Conservation (phyloP, 345 rosid genomes). For the Eucalyptus curtisii region DNA sequence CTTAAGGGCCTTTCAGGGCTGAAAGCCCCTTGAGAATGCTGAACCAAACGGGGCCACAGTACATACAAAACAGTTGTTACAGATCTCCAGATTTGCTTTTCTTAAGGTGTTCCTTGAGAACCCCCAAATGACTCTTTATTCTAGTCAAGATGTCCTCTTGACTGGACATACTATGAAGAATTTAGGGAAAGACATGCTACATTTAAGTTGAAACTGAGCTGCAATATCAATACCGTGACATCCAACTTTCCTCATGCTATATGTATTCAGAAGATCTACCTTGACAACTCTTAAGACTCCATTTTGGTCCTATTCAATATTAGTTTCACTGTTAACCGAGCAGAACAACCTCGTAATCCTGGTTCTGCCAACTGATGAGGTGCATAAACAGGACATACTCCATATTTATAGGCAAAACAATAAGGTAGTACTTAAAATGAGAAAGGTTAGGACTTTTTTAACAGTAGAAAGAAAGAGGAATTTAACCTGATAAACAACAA, state of each 20-base stretch:
- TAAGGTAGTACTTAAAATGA: too few relatives aligned
- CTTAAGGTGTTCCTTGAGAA: not conserved
- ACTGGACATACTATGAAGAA: not conserved
- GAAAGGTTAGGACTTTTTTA: too few relatives aligned
- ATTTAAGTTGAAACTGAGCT: not conserved
- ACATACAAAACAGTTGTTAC: not conserved
- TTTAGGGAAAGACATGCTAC: not conserved
- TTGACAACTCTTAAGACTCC: not conserved
- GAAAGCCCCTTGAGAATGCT: too few relatives aligned
- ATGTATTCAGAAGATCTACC: not conserved
- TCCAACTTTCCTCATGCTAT: not conserved
- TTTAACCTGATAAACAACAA: conserved; percentile 66
- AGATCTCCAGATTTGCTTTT: not conserved
- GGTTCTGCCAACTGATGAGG: not conserved
- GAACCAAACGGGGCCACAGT: too few relatives aligned
- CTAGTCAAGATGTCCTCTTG: not conserved
- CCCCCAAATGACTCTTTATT: not conserved
- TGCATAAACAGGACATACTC: not conserved
- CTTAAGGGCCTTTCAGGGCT: too few relatives aligned
- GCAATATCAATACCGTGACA: not conserved
- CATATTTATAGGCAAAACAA: too few relatives aligned
- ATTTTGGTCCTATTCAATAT: not conserved
- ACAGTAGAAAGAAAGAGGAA: not conserved
- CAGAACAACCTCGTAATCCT: not conserved
- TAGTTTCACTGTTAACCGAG: not conserved